These are phyloP conservation scores for Spizellomyces sp. DNA, from an alignment of 192 early-diverging fungal genomes.

Conservation along the genomic window DNA sequence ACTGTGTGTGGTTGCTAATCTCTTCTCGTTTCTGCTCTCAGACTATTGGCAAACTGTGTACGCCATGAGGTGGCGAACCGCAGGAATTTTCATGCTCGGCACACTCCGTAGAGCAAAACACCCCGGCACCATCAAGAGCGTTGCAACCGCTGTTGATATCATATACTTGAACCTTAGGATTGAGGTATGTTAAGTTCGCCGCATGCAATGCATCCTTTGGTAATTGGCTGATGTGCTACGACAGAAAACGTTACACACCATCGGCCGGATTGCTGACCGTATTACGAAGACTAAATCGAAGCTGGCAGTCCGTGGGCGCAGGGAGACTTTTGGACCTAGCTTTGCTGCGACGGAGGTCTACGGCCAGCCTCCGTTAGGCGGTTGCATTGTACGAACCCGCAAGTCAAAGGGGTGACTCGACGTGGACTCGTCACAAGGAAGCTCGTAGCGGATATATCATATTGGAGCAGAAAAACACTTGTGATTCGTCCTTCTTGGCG, in stretches of 20 bases:
- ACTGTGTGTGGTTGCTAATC: conserved; percentile 4
- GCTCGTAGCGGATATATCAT: no score
- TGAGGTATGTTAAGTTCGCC: conserved; percentile 4
- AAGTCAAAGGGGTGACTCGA: background rate
- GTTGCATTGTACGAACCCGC: background rate
- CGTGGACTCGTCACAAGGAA: no score
- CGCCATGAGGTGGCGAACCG: conserved; percentile 1
- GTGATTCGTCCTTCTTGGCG: no score
- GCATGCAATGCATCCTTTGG: conserved; percentile 6
- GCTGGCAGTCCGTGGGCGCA: background rate
- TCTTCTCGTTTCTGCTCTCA: conserved; percentile 6
- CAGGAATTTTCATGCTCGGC: conserved; percentile 2
- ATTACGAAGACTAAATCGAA: background rate
- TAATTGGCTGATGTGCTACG: conserved; percentile 2
- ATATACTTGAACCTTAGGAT: conserved; percentile 3
- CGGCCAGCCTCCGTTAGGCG: conserved; percentile 1
- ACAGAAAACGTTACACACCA: conserved; percentile 2
- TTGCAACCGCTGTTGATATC: conserved; percentile 1
- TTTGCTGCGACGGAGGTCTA: conserved; percentile 2
- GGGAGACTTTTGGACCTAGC: conserved; percentile 2
- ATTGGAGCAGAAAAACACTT: no score
- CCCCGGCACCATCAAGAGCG: conserved; percentile 1
- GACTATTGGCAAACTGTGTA: conserved; percentile 6
- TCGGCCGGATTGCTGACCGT: conserved; percentile 3
- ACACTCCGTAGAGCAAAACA: conserved; percentile 2